phyloP scores from a whole-genome alignment of 2,329 filamentous ascomycete genomes.

The Venturia asperata region DNA sequence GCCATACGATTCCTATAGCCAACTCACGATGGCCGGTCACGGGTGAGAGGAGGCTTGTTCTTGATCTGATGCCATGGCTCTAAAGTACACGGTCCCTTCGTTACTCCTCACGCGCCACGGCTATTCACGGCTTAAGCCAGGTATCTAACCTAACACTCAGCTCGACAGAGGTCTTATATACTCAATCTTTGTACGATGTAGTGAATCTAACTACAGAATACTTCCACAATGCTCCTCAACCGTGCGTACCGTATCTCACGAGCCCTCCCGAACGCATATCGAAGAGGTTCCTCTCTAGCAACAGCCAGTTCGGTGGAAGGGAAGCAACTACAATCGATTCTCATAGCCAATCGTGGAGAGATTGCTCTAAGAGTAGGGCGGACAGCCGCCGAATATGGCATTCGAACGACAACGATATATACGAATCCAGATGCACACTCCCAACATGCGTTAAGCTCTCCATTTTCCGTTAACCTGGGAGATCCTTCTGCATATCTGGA shows the following conservation, averaged over 20 bases:
- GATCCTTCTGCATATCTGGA: slow-evolving; percentile 83
- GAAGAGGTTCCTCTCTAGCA: slow-evolving; percentile 12
- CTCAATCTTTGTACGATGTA: not conserved
- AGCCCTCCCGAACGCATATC: not conserved
- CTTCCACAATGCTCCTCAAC: slow-evolving; percentile 1
- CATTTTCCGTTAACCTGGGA: slow-evolving; percentile 76
- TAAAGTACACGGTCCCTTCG: too few species aligned
- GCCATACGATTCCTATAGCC: too few species aligned
- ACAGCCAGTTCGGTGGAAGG: slow-evolving; percentile 7
- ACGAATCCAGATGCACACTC: slow-evolving; percentile 82
- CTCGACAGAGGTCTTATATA: not conserved
- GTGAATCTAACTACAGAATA: not conserved
- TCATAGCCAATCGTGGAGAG: slow-evolving; percentile 95
- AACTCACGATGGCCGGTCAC: too few species aligned
- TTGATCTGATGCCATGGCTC: not conserved
- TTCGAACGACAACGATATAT: slow-evolving; percentile 89
- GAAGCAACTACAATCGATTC: slow-evolving; percentile 60
- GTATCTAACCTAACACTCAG: slow-evolving; percentile 1
- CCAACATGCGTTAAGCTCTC: slow-evolving; percentile 81
- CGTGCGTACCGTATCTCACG: slow-evolving; percentile 1
- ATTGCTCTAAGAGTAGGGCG: slow-evolving; percentile 89
- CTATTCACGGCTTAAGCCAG: slow-evolving; percentile 10
- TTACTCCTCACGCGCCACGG: not conserved
- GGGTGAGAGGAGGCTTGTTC: not conserved
- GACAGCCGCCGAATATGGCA: slow-evolving; percentile 81